phyloP scores from a whole-genome alignment of 2,329 filamentous ascomycete species.

The Aphanoascus verrucosus region DNA sequence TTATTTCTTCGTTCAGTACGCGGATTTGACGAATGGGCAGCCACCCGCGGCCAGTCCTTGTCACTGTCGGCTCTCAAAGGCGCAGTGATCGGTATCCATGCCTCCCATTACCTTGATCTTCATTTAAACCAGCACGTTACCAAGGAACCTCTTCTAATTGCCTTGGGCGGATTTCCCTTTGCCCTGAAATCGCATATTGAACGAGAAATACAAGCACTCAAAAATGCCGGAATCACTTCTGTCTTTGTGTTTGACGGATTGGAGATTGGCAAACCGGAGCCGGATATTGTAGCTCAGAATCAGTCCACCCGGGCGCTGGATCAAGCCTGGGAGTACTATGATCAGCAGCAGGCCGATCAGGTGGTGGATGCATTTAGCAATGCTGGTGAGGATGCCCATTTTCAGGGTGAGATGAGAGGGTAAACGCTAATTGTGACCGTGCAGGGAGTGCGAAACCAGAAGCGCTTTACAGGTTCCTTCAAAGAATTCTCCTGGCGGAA shows the following conservation, averaged over 20 bases:
- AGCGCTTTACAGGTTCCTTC: slow-evolving; percentile 65
- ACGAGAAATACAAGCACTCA: slow-evolving; percentile 63
- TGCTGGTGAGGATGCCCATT: slow-evolving; percentile 48
- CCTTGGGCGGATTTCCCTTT: slow-evolving; percentile 76
- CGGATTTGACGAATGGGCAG: slow-evolving; percentile 48
- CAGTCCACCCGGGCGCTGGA: slow-evolving; percentile 59
- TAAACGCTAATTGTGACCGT: slow-evolving; percentile 10
- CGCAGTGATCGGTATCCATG: slow-evolving; percentile 72
- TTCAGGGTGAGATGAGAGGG: neutral
- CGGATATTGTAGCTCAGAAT: slow-evolving; percentile 48
- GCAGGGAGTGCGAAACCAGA: slow-evolving; percentile 60
- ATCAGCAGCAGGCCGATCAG: slow-evolving; percentile 63
- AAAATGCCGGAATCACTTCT: slow-evolving; percentile 58
- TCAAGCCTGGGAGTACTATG: slow-evolving; percentile 78
- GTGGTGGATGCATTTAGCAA: slow-evolving; percentile 82
- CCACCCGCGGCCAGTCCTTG: slow-evolving; percentile 45
- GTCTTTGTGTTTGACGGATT: slow-evolving; percentile 90
- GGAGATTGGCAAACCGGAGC: slow-evolving; percentile 64
- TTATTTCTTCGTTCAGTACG: slow-evolving; percentile 28
- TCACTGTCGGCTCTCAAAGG: slow-evolving; percentile 62
- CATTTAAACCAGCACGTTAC: slow-evolving; percentile 60
- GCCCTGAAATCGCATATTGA: slow-evolving; percentile 66
- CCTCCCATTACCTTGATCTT: slow-evolving; percentile 73
- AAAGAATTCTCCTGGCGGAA: slow-evolving; percentile 59
- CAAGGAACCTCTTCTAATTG: slow-evolving; percentile 79